A percentile compares a stretch with the other conserved stretches of the same genome.
phyloP scores from a whole-genome alignment of 352 stramenopile species.

The Phytopythium litorale region DNA sequence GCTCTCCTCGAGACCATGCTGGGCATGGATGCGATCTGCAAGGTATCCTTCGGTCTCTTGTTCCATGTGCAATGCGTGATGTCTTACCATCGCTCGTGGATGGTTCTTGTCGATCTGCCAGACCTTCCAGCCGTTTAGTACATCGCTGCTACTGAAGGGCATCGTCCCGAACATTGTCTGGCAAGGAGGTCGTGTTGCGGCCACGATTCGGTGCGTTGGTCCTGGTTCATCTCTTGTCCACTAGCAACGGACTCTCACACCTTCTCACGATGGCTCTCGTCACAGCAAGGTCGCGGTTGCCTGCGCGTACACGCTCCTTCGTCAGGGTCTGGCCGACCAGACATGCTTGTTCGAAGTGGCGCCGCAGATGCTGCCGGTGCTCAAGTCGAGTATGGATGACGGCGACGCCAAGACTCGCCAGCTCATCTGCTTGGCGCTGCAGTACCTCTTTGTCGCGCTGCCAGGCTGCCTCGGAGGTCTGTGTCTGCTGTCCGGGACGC shows the following conservation, averaged over 20 bases:
- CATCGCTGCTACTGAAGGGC: constrained; percentile 56
- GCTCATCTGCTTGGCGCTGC: constrained; percentile 84
- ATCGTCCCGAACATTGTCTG: constrained; percentile 91
- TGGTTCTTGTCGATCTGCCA: constrained; percentile 12
- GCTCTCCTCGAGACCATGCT: constrained; percentile 85
- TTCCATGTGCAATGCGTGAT: background rate
- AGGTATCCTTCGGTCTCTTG: constrained; percentile 22
- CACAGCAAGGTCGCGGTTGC: constrained; percentile 86
- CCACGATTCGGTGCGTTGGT: constrained; percentile 64
- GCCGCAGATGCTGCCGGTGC: constrained; percentile 82
- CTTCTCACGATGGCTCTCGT: background rate
- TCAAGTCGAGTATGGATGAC: constrained; percentile 89
- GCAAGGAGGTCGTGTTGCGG: constrained; percentile 80
- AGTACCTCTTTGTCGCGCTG: constrained; percentile 83
- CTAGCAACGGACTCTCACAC: background rate
- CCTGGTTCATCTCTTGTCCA: background rate
- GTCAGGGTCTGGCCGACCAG: constrained; percentile 69
- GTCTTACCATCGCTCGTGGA: background rate
- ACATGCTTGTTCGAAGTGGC: constrained; percentile 80
- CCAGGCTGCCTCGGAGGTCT: constrained; percentile 71
- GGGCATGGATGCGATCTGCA: constrained; percentile 38
- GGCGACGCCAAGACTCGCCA: constrained; percentile 86
- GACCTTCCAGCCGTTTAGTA: constrained; percentile 64
- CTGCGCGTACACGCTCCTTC: constrained; percentile 81
- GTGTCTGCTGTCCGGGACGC: background rate